phyloP scores from a whole-genome alignment of 371 early-diverging fungal genomes.

The Mucor circinelloides region DNA sequence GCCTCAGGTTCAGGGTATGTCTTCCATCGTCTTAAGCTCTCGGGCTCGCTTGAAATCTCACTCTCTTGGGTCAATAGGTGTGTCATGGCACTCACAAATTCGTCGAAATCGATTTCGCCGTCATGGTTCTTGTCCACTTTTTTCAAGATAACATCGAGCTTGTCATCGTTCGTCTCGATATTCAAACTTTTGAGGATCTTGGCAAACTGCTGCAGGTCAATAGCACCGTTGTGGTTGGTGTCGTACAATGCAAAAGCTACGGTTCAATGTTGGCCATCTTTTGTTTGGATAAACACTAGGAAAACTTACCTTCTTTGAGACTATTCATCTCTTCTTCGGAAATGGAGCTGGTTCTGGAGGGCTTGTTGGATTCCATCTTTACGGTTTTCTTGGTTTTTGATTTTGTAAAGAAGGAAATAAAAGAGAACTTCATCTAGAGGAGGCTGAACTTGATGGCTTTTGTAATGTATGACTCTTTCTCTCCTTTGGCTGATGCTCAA shows the following conservation, averaged over 20 bases:
- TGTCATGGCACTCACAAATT: constrained; percentile 72
- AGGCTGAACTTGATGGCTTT: background rate
- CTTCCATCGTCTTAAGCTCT: constrained; percentile 1
- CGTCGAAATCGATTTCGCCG: constrained; percentile 65
- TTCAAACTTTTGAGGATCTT: constrained; percentile 24
- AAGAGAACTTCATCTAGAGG: constrained; percentile 10
- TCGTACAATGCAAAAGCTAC: constrained; percentile 33
- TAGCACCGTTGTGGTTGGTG: constrained; percentile 22
- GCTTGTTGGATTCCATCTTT: background rate
- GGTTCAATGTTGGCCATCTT: background rate
- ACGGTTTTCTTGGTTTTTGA: background rate
- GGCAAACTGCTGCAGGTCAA: constrained; percentile 16
- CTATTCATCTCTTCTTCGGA: constrained; percentile 26
- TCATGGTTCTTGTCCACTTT: constrained; percentile 34
- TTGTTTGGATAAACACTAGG: background rate
- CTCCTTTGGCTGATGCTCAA: background rate
- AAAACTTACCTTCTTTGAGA: constrained; percentile 22
- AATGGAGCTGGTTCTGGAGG: background rate
- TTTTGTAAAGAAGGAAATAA: constrained; percentile 3
- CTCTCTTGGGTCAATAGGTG: background rate
- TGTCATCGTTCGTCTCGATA: constrained; percentile 10
- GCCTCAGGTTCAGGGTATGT: constrained; percentile 8
- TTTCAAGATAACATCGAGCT: constrained; percentile 5
- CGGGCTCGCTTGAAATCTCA: constrained; percentile 7
- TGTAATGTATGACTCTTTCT: background rate